A percentile compares a stretch with the other conserved stretches of the same genome.
phyloP scores from a whole-genome alignment of 73 alveolate genomes.

The Effrenium voratum region DNA sequence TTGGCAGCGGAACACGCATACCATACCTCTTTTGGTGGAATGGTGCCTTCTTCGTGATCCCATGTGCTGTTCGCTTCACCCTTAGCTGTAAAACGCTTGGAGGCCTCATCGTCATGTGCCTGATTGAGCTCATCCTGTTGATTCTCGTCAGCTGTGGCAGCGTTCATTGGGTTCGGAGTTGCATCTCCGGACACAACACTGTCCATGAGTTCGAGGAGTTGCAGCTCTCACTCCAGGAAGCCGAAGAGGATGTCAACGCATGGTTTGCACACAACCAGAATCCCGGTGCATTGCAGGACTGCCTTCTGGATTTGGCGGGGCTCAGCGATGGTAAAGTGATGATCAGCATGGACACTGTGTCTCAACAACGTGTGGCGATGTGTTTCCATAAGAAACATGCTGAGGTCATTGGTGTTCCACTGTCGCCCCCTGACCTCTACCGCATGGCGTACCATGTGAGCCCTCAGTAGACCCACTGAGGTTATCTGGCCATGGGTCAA shows the following conservation, averaged over 20 bases:
- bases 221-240: not conserved
- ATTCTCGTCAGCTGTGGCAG: not conserved
- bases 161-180: not conserved
- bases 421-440: constrained; percentile 25
- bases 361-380: constrained; percentile 27
- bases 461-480: not conserved
- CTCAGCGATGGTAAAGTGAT: not conserved
- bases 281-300: not conserved
- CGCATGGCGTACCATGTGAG: not conserved
- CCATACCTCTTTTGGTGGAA: constrained; percentile 16
- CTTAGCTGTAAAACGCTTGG: not conserved
- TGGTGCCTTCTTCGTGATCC: not conserved
- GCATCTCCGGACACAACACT: not conserved
- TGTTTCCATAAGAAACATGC: constrained; percentile 8
- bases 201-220: constrained; percentile 16
- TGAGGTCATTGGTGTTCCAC: not conserved
- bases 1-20: not conserved
- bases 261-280: not conserved
- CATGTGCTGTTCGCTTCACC: not conserved
- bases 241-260: constrained; percentile 18
- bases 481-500: no score
- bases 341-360: not conserved
- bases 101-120: constrained; percentile 3
- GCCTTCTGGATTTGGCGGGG: not conserved
- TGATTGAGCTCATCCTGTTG: not conserved